Conservation (phyloP, 1,284 basidiomycete species). For the Exobasidium rhododendri region DNA sequence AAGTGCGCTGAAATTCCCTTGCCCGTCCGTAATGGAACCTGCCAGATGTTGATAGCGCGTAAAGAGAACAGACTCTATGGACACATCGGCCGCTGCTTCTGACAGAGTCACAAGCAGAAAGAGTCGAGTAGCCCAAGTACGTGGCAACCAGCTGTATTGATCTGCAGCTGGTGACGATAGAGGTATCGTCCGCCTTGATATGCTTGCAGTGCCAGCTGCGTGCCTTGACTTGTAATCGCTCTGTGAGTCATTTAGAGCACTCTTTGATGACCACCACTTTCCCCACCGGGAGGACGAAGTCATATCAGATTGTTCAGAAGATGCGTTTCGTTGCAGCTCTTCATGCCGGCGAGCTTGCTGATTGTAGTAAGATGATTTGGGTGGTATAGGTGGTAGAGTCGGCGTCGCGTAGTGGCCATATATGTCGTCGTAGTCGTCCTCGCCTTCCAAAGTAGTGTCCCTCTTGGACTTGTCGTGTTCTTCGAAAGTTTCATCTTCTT, state of each 20-base stretch:
- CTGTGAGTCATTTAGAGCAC: not conserved
- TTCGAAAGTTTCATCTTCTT: not conserved
- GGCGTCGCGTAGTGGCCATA: slow-evolving; percentile 7
- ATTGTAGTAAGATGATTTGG: slow-evolving; percentile 1
- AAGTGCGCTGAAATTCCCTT: slow-evolving; percentile 21
- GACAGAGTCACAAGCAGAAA: slow-evolving; percentile 41
- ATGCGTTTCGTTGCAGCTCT: not conserved
- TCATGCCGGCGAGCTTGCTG: not conserved
- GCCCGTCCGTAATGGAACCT: not conserved
- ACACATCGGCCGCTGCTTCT: slow-evolving; percentile 36
- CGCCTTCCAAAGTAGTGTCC: not conserved
- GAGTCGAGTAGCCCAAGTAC: slow-evolving; percentile 31
- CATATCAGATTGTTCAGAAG: too few species aligned
- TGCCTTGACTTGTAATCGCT: slow-evolving; percentile 1
- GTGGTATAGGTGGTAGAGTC: slow-evolving; percentile 1
- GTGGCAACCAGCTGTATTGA: slow-evolving; percentile 31
- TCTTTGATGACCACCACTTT: not conserved
- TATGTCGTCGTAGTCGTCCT: slow-evolving; percentile 9
- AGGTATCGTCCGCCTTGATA: slow-evolving; percentile 5
- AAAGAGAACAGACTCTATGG: slow-evolving; percentile 42
- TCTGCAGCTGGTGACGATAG: slow-evolving; percentile 5
- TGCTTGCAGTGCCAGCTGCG: slow-evolving; percentile 6
- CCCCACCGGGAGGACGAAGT: not conserved
- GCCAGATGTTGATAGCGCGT: slow-evolving; percentile 26
- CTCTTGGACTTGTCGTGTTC: not conserved